Evolutionary conservation across 2,329 filamentous ascomycete species (phyloP), one percentile per base, ranked within the genome.

Genomic region (Ophiocordyceps camponoti-floridani): DNA sequence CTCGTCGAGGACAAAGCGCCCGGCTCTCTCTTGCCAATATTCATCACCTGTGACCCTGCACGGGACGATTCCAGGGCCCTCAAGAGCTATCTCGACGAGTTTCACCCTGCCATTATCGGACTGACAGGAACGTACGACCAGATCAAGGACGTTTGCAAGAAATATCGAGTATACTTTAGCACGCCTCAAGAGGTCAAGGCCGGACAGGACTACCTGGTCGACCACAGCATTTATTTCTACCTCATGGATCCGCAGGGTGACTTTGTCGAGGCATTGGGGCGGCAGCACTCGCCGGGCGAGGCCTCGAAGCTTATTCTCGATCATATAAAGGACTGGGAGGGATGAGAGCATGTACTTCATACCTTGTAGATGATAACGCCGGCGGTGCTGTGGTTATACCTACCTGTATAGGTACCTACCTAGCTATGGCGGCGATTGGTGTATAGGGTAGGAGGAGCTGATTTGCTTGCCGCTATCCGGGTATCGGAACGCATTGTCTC

Each of bases 141-240:
- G 66, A 83, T 96, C 57, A 95, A 94, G 71, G 73, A 82, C 51
- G 79, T 93, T 46, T 98, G 91, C 72, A 96, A 94, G 69, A 82
- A 82, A 52, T 98, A 96, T 63, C 74, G 91, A 18, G 91, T 98
- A 45, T 98, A 98, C 67, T 98, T 98, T 57, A 91, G 84, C 58
- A 98, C 91, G 42, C 91, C 91, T 31, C 71, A 77, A 54, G 75
- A 87, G 50, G 84, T 96, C 46, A 82, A 88, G 69, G 82, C 87
- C 1, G 91, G 89, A 1, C 84, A 95, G 69, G 91, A 98, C 63
- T 98, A 98, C 60, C 64, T 98, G 54, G 91, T 98, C 12, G 91
- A 98, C 62, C 91, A 98, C 67, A 95, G 87, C 62, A 98, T 98
- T 54, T 98, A 98, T 70, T 98, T 98, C 57, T 98, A 98, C 63